Percentiles rank a stretch among this genome's conserved stretches.
Evolutionary conservation across 2,329 filamentous ascomycete species (phyloP).

Genomic region (Colletotrichum cordylinicola): DNA sequence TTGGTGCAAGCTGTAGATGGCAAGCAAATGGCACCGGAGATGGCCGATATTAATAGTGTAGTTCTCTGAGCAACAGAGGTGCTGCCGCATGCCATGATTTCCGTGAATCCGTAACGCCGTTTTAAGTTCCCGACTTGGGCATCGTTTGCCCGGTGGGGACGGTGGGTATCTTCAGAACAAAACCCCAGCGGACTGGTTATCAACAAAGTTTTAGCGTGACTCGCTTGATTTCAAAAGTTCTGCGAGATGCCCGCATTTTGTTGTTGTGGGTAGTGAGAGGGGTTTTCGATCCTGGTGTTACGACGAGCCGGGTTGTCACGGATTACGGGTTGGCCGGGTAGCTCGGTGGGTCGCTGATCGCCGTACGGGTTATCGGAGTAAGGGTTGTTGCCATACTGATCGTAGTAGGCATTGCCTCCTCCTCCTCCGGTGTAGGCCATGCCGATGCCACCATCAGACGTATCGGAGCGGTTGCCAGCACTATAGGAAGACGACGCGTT

Average conservation of each 20-base stretch:
- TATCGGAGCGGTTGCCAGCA: conserved; percentile 76
- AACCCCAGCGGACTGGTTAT: conserved; percentile 6
- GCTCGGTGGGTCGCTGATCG: conserved; percentile 45
- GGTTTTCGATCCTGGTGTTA: conserved; percentile 94
- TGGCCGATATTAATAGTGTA: conserved; percentile 1
- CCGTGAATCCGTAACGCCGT: conserved; percentile 13
- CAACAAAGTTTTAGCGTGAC: neutral
- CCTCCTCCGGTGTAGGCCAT: conserved; percentile 43
- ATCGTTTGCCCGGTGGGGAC: conserved; percentile 2
- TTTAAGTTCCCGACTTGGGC: neutral
- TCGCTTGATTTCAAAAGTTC: conserved; percentile 71
- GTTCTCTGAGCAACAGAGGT: neutral
- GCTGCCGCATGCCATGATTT: neutral
- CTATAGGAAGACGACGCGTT: conserved; percentile 98
- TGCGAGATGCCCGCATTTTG: conserved; percentile 95
- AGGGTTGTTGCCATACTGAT: conserved; percentile 65
- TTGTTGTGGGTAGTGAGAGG: conserved; percentile 86
- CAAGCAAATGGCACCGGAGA: neutral
- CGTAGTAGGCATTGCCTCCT: conserved; percentile 54
- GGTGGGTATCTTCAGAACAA: conserved; percentile 19
- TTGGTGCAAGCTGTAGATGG: neutral
- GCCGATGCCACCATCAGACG: conserved; percentile 59
- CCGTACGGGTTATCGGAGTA: conserved; percentile 53
- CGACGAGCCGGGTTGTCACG: conserved; percentile 90
- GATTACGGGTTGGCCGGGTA: conserved; percentile 77